Conservation (phyloP, 331 rosid species). For the Arachis monticola region DNA sequence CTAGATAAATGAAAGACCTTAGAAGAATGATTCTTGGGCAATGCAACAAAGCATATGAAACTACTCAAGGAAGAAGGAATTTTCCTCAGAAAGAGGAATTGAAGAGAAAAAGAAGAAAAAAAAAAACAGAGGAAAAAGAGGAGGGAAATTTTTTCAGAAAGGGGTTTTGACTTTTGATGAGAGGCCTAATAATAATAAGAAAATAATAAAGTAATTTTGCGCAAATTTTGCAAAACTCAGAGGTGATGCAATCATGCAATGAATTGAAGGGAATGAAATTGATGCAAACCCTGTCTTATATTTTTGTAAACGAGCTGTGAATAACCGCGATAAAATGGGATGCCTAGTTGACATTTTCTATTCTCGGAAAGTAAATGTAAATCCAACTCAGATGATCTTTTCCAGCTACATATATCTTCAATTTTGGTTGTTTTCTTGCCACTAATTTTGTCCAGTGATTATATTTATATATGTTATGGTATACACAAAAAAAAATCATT, state of each 20-base stretch:
- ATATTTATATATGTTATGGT: too few relatives aligned
- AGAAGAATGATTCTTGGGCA: conserved; percentile 40
- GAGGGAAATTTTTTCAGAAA: too few relatives aligned
- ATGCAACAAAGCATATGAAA: conserved; percentile 11
- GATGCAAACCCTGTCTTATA: conserved; percentile 13
- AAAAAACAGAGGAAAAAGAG: conserved; percentile 1
- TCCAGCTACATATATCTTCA: too few relatives aligned
- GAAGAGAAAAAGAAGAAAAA: too few relatives aligned
- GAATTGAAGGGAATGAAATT: conserved; percentile 43
- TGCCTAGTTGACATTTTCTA: conserved; percentile 39
- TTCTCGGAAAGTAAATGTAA: too few relatives aligned
- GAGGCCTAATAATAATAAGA: not conserved
- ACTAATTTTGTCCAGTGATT: too few relatives aligned
- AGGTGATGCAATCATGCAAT: not conserved
- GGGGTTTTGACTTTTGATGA: not conserved
- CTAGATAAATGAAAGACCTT: conserved; percentile 44
- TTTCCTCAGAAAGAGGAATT: conserved; percentile 10
- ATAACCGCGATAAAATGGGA: conserved; percentile 25
- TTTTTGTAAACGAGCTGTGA: not conserved
- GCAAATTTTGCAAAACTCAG: conserved; percentile 45
- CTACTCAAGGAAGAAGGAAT: conserved; percentile 24
- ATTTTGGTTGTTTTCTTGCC: too few relatives aligned
- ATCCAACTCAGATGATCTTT: too few relatives aligned
- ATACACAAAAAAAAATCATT: too few relatives aligned
- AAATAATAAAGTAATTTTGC: conserved; percentile 9